A percentile compares a stretch with the other conserved stretches of the same genome.
Conservation (phyloP, 2,329 filamentous ascomycete species). For the Emydomyces testavorans region DNA sequence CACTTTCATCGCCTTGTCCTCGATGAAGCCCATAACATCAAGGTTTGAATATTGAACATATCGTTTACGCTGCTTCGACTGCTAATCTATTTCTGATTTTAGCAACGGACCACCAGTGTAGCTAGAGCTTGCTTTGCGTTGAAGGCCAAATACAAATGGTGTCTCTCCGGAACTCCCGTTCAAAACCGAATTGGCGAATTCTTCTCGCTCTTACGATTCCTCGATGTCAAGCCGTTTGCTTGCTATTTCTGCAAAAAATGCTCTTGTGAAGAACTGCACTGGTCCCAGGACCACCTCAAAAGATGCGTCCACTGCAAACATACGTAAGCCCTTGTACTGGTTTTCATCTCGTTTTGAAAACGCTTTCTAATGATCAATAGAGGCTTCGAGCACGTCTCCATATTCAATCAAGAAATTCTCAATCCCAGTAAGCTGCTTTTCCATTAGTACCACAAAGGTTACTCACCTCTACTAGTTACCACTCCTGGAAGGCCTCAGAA, state of each 20-base stretch:
- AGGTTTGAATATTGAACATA: too few relatives aligned
- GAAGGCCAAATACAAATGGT: constrained; percentile 84
- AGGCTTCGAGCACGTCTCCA: constrained; percentile 58
- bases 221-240: constrained; percentile 78
- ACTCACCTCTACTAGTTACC: constrained; percentile 37
- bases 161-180: constrained; percentile 83
- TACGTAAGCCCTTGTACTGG: constrained; percentile 22
- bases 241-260: constrained; percentile 91
- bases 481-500: constrained; percentile 41
- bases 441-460: not conserved
- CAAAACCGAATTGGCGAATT: constrained; percentile 97
- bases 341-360: not conserved
- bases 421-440: constrained; percentile 49
- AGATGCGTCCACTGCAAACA: constrained; percentile 60
- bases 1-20: constrained; percentile 84
- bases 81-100: too few relatives aligned
- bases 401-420: constrained; percentile 90
- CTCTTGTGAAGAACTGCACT: constrained; percentile 68
- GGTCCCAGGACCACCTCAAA: constrained; percentile 62
- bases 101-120: constrained; percentile 66
- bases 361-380: constrained; percentile 24
- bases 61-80: too few relatives aligned
- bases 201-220: constrained; percentile 84
- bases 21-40: constrained; percentile 94
- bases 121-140: constrained; percentile 92